Evolutionary conservation across 257 asterid species (phyloP), one percentile per base, ranked within the genome.

Genomic region (Asclepias syriaca): DNA sequence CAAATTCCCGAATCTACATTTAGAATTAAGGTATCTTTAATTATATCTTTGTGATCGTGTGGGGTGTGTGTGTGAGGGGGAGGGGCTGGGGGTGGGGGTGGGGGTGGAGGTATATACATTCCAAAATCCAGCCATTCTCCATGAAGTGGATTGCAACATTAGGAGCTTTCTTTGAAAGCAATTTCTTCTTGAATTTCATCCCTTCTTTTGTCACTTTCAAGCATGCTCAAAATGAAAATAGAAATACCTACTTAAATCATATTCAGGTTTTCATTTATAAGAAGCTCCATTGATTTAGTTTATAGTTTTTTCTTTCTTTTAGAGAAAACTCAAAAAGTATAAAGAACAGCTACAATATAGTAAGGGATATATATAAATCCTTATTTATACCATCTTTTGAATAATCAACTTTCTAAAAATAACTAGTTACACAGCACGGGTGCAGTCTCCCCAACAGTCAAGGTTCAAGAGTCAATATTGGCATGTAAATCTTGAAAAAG

Each of bases 391-490:
- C 24, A 11, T 9, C 49, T 19, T 53, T 21, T 13, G 57, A 43
- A 67, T 6, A 68, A 59, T 59, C 19, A n/a, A 21, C 10, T 21
- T 5, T 70, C 56, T 40, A 6, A 37, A 71, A 14, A 46, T 13
- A 18, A 18, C 12, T 18, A 45, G 50, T 27, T 72, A 0, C 69
- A 29, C 69, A 29, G 48, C 6, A 6, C 32, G 60, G 29, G 64
- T 27, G 6, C 43, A 14, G 8, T 27, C 5, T 50, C 11, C n/a
- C 8, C 71, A 45, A 46, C 57, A 10, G 19, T 12, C 9, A 63
- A 8, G 12, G 4, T 46, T 43, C 67, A 57, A 73, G 16, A 27
- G 72, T 74, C 73, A 66, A 66, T 37, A 54, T 66, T 74, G 77
- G 72, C 68, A 46, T 29, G 48, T 40, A 65, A 73, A 53, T 49